phyloP scores from a whole-genome alignment of 768 basidiomycete genomes.

The Rhodosporidiobolus sp. region DNA sequence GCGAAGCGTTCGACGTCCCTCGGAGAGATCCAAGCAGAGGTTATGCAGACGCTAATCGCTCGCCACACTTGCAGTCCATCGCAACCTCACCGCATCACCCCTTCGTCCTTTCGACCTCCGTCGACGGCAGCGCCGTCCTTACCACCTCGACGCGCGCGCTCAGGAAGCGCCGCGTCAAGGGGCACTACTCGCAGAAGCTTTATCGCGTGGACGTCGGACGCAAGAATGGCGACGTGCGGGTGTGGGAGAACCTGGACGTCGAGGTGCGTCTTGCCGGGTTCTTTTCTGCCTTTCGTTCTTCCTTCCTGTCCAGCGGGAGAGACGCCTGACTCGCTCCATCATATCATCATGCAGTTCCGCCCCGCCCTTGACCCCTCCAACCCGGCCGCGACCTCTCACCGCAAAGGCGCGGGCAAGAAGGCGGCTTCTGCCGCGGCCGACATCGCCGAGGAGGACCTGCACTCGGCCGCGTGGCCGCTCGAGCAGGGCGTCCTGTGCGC shows the following conservation, averaged over 20 bases:
- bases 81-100: slow-evolving; percentile 80
- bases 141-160: slow-evolving; percentile 35
- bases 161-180: slow-evolving; percentile 51
- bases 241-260: slow-evolving; percentile 82
- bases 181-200: slow-evolving; percentile 62
- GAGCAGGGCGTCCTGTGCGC: slow-evolving; percentile 75
- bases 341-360: neutral
- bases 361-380: neutral
- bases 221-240: slow-evolving; percentile 68
- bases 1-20: no score
- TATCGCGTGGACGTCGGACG: slow-evolving; percentile 86
- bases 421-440: neutral
- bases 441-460: neutral
- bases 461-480: slow-evolving; percentile 72
- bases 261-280: slow-evolving; percentile 51
- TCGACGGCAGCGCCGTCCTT: slow-evolving; percentile 64
- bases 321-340: no score
- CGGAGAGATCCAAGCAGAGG: neutral
- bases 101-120: slow-evolving; percentile 73
- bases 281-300: neutral
- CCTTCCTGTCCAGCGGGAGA: neutral
- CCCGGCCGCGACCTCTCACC: neutral
- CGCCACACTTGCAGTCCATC: slow-evolving; percentile 56
- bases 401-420: neutral
- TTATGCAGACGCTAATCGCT: neutral